A percentile compares a stretch with the other conserved stretches of the same genome.
Conservation (phyloP, 2,329 filamentous ascomycete species). For the Aspergillus neoniger region DNA sequence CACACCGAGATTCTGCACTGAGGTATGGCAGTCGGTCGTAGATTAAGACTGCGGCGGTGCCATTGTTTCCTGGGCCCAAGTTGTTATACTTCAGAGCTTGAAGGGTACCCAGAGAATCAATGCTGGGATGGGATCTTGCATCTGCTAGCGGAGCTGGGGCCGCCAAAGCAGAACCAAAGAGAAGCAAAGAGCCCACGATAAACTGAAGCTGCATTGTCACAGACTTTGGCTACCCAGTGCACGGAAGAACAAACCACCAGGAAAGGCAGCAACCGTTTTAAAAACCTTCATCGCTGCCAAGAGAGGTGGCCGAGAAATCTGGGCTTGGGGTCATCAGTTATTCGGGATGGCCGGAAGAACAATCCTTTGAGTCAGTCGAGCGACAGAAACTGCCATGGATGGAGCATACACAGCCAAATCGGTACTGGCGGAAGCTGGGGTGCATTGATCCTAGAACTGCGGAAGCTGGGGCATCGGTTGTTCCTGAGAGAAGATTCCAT, state of each 20-base stretch:
- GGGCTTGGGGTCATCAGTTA: neutral
- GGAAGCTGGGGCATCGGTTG: neutral
- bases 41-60: conserved; percentile 26
- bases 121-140: conserved; percentile 4
- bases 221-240: neutral
- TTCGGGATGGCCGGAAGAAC: conserved; percentile 3
- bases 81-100: conserved; percentile 30
- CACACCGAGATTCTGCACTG: conserved; percentile 20
- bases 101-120: conserved; percentile 22
- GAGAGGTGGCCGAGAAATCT: neutral
- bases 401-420: neutral
- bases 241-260: too few relatives aligned
- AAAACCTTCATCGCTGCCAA: neutral
- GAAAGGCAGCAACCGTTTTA: neutral
- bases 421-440: neutral
- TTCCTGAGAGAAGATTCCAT: neutral
- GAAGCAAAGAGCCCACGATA: conserved; percentile 15
- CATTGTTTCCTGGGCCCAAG: conserved; percentile 27
- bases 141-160: conserved; percentile 15
- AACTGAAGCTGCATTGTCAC: conserved; percentile 15
- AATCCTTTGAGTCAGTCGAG: neutral
- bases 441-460: neutral
- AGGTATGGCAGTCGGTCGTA: conserved; percentile 15
- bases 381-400: neutral
- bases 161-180: conserved; percentile 15